Evolutionary conservation across 306 rosid species (phyloP).

Genomic region (Quercus gilva): DNA sequence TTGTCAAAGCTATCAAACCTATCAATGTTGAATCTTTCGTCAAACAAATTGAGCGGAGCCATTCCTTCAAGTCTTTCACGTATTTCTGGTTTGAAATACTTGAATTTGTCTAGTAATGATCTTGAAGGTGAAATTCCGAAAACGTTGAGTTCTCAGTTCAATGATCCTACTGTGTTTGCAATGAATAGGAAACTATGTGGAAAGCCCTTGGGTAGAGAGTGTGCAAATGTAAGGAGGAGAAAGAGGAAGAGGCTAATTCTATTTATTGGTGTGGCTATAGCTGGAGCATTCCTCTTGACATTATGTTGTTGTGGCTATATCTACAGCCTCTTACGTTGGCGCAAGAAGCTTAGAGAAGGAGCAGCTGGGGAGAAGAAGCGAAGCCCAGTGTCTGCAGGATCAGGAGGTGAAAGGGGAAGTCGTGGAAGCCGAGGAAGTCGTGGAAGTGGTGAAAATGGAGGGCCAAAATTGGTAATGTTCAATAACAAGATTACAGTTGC

Average conservation of each 20-base stretch:
- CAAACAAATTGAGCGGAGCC: slow-evolving; percentile 55
- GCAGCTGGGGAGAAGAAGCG: slow-evolving; percentile 67
- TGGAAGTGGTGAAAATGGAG: slow-evolving; percentile 76
- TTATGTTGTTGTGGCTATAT: slow-evolving; percentile 69
- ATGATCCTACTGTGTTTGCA: slow-evolving; percentile 46
- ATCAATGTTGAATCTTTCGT: slow-evolving; percentile 49
- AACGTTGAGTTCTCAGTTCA: slow-evolving; percentile 45
- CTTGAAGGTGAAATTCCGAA: slow-evolving; percentile 71
- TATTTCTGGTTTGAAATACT: slow-evolving; percentile 41
- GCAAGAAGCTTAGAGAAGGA: slow-evolving; percentile 63
- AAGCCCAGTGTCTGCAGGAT: slow-evolving; percentile 57
- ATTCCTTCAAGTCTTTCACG: slow-evolving; percentile 46
- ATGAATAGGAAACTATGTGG: slow-evolving; percentile 60
- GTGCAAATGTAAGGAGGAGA: slow-evolving; percentile 45
- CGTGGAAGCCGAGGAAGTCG: slow-evolving; percentile 45
- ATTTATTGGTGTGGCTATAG: slow-evolving; percentile 47
- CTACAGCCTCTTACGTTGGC: slow-evolving; percentile 77
- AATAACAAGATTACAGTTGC: slow-evolving; percentile 64
- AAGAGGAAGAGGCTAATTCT: slow-evolving; percentile 57
- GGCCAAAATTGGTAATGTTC: slow-evolving; percentile 78
- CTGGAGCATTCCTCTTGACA: slow-evolving; percentile 52
- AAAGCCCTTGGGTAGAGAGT: slow-evolving; percentile 57
- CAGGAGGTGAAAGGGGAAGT: slow-evolving; percentile 46
- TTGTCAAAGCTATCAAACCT: slow-evolving; percentile 53
- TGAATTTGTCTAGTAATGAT: slow-evolving; percentile 59